Evolutionary conservation across 164 flowering plant species (phyloP).

Genomic region (Malania oleifera): DNA sequence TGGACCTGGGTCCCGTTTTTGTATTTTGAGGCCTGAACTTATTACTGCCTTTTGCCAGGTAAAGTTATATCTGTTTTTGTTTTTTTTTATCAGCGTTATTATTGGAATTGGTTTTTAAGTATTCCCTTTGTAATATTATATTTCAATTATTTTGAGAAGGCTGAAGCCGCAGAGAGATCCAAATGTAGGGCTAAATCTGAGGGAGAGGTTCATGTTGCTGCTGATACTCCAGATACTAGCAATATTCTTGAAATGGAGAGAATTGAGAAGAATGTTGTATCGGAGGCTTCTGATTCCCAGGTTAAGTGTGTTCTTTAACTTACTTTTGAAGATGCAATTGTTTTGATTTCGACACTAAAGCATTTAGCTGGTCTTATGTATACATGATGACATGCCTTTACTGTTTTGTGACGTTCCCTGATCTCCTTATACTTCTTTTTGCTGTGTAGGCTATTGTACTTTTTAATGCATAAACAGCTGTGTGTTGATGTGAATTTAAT

Average conservation of each 20-base stretch:
- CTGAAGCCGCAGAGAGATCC: conserved; percentile 50
- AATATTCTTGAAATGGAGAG: conserved; percentile 23
- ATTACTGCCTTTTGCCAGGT: conserved; percentile 83
- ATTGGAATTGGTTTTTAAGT: neutral
- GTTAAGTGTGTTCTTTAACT: conserved; percentile 16
- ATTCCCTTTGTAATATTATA: conserved; percentile 13
- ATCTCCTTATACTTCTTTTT: too few relatives aligned
- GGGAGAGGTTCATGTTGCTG: conserved; percentile 24
- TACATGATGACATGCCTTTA: too few relatives aligned
- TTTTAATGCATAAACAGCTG: too few relatives aligned
- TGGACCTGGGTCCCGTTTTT: conserved; percentile 80
- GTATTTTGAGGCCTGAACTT: conserved; percentile 89
- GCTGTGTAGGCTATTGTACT: too few relatives aligned
- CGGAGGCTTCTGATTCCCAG: conserved; percentile 26
- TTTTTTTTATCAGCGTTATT: neutral
- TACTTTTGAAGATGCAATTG: neutral
- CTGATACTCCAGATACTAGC: conserved; percentile 30
- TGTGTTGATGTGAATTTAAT: too few relatives aligned
- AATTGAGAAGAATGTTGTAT: conserved; percentile 19
- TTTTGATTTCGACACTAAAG: neutral
- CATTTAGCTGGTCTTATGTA: too few relatives aligned
- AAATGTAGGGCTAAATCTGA: conserved; percentile 32
- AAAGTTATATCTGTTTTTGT: conserved; percentile 10
- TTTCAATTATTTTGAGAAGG: conserved; percentile 38
- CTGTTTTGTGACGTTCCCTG: too few relatives aligned